phyloP scores from a whole-genome alignment of 768 basidiomycete species.

The Tricholoma furcatifolium region DNA sequence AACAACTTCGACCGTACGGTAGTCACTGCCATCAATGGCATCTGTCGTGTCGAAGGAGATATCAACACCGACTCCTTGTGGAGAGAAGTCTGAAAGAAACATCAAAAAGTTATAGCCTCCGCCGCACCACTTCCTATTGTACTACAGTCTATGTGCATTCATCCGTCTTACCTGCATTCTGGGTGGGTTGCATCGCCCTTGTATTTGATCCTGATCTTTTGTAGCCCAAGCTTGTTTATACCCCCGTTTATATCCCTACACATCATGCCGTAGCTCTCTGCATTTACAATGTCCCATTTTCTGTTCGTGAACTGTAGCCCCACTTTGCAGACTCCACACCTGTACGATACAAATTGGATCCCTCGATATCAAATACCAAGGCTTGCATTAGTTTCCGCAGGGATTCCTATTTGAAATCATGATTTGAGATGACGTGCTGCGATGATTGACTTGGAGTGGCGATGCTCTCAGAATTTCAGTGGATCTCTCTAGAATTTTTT shows the following conservation, averaged over 20 bases:
- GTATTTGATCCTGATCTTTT: background rate
- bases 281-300: background rate
- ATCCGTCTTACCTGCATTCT: background rate
- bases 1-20: conserved; percentile 60
- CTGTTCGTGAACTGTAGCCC: background rate
- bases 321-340: background rate
- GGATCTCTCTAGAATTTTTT: too few relatives aligned
- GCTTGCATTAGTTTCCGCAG: background rate
- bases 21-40: conserved; percentile 34
- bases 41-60: conserved; percentile 32
- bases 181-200: conserved; percentile 1
- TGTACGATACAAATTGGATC: background rate
- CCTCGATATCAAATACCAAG: background rate
- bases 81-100: conserved; percentile 28
- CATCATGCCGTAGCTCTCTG: background rate
- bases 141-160: background rate
- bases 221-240: conserved; percentile 11
- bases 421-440: background rate
- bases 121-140: background rate
- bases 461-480: too few relatives aligned
- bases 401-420: background rate
- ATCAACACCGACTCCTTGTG: conserved; percentile 29
- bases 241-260: background rate
- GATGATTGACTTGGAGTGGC: too few relatives aligned
- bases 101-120: background rate